These are phyloP conservation scores for Schizopora paradoxa DNA, from an alignment of 1,284 basidiomycete species.

Conservation along the genomic window DNA sequence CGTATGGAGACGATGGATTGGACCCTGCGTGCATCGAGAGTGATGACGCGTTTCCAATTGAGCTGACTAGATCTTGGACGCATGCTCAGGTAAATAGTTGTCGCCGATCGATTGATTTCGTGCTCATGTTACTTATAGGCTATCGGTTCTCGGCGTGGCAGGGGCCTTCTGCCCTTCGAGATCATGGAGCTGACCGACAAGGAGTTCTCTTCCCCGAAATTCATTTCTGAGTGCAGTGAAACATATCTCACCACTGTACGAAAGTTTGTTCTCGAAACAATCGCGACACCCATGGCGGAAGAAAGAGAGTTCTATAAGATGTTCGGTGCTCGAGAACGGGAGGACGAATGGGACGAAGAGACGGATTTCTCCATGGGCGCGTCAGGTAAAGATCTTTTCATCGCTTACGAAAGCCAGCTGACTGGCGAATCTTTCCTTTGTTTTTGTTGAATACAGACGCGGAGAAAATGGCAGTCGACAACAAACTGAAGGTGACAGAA, in stretches of 20 bases:
- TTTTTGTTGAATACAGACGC: constrained; percentile 39
- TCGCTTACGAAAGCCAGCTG: not conserved
- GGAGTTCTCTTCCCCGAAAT: constrained; percentile 57
- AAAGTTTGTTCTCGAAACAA: constrained; percentile 65
- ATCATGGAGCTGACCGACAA: constrained; percentile 71
- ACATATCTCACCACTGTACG: constrained; percentile 77
- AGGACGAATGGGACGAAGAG: constrained; percentile 73
- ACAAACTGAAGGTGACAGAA: constrained; percentile 87
- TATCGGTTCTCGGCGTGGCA: constrained; percentile 50
- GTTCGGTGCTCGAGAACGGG: constrained; percentile 75
- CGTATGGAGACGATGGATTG: constrained; percentile 95
- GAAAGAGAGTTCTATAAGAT: constrained; percentile 77
- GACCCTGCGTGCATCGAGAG: constrained; percentile 97
- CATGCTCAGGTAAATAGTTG: constrained; percentile 70
- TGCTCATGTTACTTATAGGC: constrained; percentile 39
- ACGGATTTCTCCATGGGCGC: constrained; percentile 78
- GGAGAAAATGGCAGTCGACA: constrained; percentile 74
- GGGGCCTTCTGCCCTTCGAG: constrained; percentile 83
- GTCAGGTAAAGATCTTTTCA: constrained; percentile 41
- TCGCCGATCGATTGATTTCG: constrained; percentile 1
- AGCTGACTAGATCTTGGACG: constrained; percentile 82
- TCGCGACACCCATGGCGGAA: constrained; percentile 66
- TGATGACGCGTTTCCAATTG: constrained; percentile 89
- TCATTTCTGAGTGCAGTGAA: constrained; percentile 66
- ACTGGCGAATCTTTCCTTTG: not conserved